These are phyloP conservation scores for Eimeria sp. DNA, from an alignment of 169 alveolate genomes.

Conservation along the genomic window DNA sequence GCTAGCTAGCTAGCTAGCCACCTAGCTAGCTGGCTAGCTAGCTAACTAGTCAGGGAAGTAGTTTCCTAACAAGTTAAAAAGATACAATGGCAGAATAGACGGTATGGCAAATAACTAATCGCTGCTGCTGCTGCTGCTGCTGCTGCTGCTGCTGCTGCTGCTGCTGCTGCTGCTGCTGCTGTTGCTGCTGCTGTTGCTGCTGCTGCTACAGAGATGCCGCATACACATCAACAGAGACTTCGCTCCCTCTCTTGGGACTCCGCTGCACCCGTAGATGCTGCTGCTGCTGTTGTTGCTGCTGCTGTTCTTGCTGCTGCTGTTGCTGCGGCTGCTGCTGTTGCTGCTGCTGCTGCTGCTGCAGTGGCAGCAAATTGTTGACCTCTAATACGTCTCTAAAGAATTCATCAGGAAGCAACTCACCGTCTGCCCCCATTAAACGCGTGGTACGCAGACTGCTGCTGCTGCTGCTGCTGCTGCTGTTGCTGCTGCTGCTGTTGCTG, in stretches of 20 bases:
- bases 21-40: no score
- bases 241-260: not conserved
- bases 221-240: not conserved
- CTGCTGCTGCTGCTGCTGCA: not conserved
- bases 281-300: no score
- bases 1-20: no score
- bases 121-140: not conserved
- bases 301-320: no score
- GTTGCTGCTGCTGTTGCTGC: constrained; percentile 6
- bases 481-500: not conserved
- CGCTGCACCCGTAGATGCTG: not conserved
- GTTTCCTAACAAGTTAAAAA: no score
- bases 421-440: constrained; percentile 7
- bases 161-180: not conserved
- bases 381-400: not conserved
- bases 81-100: no score
- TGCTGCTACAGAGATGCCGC: no score
- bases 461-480: not conserved
- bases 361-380: constrained; percentile 33
- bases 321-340: not conserved
- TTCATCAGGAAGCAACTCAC: constrained; percentile 6
- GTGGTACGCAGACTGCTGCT: constrained; percentile 34
- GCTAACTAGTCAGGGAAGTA: no score
- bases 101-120: no score
- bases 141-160: not conserved